Evolutionary conservation across 345 rosid genomes (phyloP).

Genomic region (Gossypium arboreum): DNA sequence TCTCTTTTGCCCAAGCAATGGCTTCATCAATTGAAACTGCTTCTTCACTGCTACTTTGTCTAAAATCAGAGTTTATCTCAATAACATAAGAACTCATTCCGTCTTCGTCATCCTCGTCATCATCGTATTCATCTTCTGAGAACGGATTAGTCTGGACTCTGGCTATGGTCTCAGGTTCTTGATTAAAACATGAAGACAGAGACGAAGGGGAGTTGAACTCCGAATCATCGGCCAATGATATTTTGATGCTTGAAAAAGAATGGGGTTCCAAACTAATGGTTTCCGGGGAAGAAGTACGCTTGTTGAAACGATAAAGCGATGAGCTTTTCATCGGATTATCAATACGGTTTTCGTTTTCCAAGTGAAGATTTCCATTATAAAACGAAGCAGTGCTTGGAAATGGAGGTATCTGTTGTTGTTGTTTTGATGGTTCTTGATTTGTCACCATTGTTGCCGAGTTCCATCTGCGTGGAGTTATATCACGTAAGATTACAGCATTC

Average conservation of each 20-base stretch:
- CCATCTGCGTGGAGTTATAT: background rate
- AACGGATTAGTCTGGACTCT: background rate
- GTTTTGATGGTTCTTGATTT: background rate
- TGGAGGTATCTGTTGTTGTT: background rate
- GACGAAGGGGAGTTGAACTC: constrained; percentile 70
- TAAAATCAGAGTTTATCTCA: constrained; percentile 61
- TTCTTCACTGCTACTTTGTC: constrained; percentile 43
- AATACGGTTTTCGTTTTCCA: constrained; percentile 28
- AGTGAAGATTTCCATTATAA: constrained; percentile 20
- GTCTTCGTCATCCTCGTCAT: constrained; percentile 50
- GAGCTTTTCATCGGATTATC: constrained; percentile 28
- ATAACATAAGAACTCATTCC: constrained; percentile 85
- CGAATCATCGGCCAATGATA: constrained; percentile 43
- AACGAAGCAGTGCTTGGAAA: constrained; percentile 15
- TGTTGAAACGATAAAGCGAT: constrained; percentile 30
- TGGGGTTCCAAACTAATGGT: constrained; percentile 16
- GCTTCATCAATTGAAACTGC: constrained; percentile 61
- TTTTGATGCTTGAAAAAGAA: constrained; percentile 40
- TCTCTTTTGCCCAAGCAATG: constrained; percentile 25
- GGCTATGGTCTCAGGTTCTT: constrained; percentile 29
- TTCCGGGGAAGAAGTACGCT: constrained; percentile 63
- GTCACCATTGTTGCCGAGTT: background rate
- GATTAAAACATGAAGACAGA: constrained; percentile 53
- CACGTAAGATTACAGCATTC: no score
- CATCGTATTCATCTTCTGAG: constrained; percentile 29